Base-by-base conservation (phyloP, 441 rosid species). In the Euphorbia schlechtendalii region DNA sequence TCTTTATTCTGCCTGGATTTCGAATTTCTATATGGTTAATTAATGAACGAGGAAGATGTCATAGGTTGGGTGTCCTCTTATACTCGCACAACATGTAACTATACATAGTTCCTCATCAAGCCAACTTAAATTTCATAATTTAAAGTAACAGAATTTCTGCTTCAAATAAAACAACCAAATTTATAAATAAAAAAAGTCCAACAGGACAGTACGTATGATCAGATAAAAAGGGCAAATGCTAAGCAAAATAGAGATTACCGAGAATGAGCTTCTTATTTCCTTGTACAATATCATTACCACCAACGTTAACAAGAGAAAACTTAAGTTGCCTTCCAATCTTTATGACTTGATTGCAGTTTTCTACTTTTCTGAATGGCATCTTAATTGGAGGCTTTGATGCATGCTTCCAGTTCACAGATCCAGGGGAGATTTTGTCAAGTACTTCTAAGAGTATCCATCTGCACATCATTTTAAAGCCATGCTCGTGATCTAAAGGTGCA, bases 241-340 rank as follows among this genome's bases (percentile, higher is more conserved):
- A 28, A 18, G 14, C 48, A 57, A 55, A 49, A n/a, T 18, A 40
- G 49, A 46, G 18, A 45, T 66, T 76, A 81, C 84, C 80, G 17
- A 76, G 82, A 69, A 81, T 78, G 41, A 78, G 82, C 73, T 81
- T 78, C 77, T 81, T 81, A 61, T 78, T 81, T 68, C 82, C 84
- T 63, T 67, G 76, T 41, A 81, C 84, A 20, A 81, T 49, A 62
- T 81, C 82, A 48, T 76, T 81, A 67, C 82, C 84, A 49, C 72
- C 80, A 12, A 78, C 73, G 71, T 81, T 81, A 32, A 78, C 78
- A 5, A 81, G 78, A 40, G 84, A 78, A 40, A 81, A 73, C 49
- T 70, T 73, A 71, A 81, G 25, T n/a, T 53, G 65, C 73, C 71
- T 73, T 34, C 84, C 82, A 49, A 78, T 73, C 70, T 70, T 68